phyloP scores from a whole-genome alignment of 2,329 filamentous ascomycete species.

The Gnomoniopsis smithogilvyi region DNA sequence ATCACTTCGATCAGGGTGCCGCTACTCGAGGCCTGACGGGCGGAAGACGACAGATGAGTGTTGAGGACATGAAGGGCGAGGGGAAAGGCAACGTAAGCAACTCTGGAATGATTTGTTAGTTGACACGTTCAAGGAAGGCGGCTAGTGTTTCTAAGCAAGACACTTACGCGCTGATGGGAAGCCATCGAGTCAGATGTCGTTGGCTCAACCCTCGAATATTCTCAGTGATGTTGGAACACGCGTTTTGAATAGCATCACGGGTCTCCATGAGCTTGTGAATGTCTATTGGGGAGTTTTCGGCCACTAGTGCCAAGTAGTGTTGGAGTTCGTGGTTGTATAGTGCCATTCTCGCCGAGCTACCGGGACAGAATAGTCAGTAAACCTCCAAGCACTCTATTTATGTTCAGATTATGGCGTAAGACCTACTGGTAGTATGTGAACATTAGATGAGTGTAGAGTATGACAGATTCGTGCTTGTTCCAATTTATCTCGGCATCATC shows the following conservation, averaged over 20 bases:
- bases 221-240: constrained; percentile 39
- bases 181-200: constrained; percentile 38
- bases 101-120: constrained; percentile 20
- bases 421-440: constrained; percentile 51
- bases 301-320: constrained; percentile 35
- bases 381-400: not conserved
- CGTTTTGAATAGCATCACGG: constrained; percentile 40
- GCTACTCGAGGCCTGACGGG: constrained; percentile 25
- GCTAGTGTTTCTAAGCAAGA: not conserved
- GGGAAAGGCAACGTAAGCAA: constrained; percentile 33
- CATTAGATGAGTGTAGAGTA: constrained; percentile 44
- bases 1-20: constrained; percentile 42
- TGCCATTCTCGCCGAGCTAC: constrained; percentile 2
- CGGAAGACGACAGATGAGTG: constrained; percentile 29
- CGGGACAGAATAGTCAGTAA: not conserved
- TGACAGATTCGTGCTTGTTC: constrained; percentile 42
- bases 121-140: not conserved
- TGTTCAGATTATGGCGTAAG: constrained; percentile 19
- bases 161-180: constrained; percentile 45
- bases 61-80: constrained; percentile 34
- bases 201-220: constrained; percentile 44
- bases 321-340: constrained; percentile 46
- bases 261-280: constrained; percentile 29
- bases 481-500: constrained; percentile 30
- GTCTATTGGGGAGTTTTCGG: not conserved